These are phyloP conservation scores for Amphirosellinia nigrospora DNA, from an alignment of 495 filamentous ascomycete species.

Conservation along the genomic window DNA sequence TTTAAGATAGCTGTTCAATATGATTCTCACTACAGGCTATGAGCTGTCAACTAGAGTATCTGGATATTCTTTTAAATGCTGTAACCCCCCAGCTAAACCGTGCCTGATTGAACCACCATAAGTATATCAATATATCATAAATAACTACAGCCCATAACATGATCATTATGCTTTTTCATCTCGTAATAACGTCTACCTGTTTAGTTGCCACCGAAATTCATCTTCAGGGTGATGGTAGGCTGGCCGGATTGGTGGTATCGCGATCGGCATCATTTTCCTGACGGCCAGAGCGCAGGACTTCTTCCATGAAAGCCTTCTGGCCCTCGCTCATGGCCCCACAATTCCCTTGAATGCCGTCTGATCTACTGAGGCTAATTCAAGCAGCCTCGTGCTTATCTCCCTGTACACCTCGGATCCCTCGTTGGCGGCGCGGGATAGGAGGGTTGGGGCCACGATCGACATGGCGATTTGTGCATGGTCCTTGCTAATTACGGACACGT, in stretches of 20 bases:
- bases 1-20: neutral
- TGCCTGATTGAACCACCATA: neutral
- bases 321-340: slow-evolving; percentile 72
- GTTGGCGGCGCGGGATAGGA: slow-evolving; percentile 72
- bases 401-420: slow-evolving; percentile 60
- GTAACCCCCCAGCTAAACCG: neutral
- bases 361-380: slow-evolving; percentile 81
- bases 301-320: slow-evolving; percentile 81
- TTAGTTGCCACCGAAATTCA: slow-evolving; percentile 72
- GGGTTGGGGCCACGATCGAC: slow-evolving; percentile 75
- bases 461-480: slow-evolving; percentile 65
- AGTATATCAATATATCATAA: neutral
- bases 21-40: neutral
- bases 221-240: slow-evolving; percentile 91
- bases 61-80: neutral
- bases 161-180: slow-evolving; percentile 22
- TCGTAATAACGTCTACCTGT: neutral
- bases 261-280: slow-evolving; percentile 42
- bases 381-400: slow-evolving; percentile 75
- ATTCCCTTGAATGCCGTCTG: slow-evolving; percentile 75
- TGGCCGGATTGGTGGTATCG: slow-evolving; percentile 56
- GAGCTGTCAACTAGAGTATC: neutral
- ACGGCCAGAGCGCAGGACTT: slow-evolving; percentile 70
- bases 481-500: slow-evolving; percentile 59
- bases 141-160: neutral